A percentile compares a stretch with the other conserved stretches of the same genome.
phyloP scores from a whole-genome alignment of 73 alveolate genomes.

The Paramecium sexaurelia region DNA sequence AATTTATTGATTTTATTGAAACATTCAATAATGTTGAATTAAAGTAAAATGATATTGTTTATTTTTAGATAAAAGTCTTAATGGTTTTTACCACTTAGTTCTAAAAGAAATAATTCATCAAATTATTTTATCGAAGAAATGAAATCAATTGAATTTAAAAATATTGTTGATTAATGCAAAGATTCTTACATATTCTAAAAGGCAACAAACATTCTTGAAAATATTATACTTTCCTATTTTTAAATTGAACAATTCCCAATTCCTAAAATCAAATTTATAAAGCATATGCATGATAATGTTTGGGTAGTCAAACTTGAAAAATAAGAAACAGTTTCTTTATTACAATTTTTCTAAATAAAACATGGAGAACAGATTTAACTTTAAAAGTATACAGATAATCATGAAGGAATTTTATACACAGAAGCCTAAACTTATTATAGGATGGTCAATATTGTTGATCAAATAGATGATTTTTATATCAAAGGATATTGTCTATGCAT shows the following conservation, averaged over 20 bases:
- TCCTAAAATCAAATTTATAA: not conserved
- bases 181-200: not conserved
- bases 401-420: not conserved
- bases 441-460: not conserved
- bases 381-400: not conserved
- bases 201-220: not conserved
- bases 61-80: not conserved
- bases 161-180: not conserved
- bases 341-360: not conserved
- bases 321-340: not conserved
- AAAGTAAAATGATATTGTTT: not conserved
- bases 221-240: not conserved
- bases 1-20: not conserved
- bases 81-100: not conserved
- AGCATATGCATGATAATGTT: not conserved
- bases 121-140: not conserved
- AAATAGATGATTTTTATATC: slow-evolving; percentile 27
- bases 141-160: not conserved
- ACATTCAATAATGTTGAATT: not conserved
- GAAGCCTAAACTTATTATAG: not conserved
- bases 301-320: not conserved
- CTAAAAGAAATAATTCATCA: not conserved
- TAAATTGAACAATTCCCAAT: not conserved
- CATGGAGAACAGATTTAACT: not conserved
- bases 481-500: not conserved